Evolutionary conservation across 2,329 filamentous ascomycete genomes (phyloP), one percentile per base, ranked within the genome.

Genomic region (Fusarium heterosporum): DNA sequence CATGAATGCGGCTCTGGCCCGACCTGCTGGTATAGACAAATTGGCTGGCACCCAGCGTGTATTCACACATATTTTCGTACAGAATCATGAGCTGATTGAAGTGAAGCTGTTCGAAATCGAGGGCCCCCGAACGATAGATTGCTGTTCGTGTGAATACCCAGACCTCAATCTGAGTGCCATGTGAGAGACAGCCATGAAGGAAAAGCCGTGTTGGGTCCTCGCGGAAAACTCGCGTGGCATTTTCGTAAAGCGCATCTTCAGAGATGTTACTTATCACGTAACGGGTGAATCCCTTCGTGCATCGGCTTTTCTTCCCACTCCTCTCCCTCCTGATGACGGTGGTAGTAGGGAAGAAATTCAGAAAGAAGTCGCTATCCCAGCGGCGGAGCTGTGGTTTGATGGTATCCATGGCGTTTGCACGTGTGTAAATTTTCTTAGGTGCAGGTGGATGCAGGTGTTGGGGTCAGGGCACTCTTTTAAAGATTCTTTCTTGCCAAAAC

Each of bases 111-210:
- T 6, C 5, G 10, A 28, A 4, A 6, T 14, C 11, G 8, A 29
- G 13, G 8, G 22, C 10, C 1, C 54, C 69, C 3, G 60, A 61
- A 47, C 65, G 63, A 5, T 69, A 73, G 12, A 58, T 5, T 1
- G 72, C 71, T 16, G 68, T 64, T 3, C 70, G 60, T 47, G 68
- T 61, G 7, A 73, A 74, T 8, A 73, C 40, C 67, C 65, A 70
- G 14, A 71, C 49, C 48, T 74, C 70, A 50, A 72, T 63, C 19
- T 34, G 61, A 1, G 61, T 63, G 12, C 29, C 59, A 34, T 17
- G 42, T 16, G 68, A 32, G 3, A 19, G 26, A 39, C 61, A 73
- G 4, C 43, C 69, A 30, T 72, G 65, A 4, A 69, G 19, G 19
- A 66, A 71, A 4, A 65, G 57, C 26, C 72, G 70, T 2, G 68